Conservation (phyloP, 2,329 filamentous ascomycete species). For the Botrytis cinerea region DNA sequence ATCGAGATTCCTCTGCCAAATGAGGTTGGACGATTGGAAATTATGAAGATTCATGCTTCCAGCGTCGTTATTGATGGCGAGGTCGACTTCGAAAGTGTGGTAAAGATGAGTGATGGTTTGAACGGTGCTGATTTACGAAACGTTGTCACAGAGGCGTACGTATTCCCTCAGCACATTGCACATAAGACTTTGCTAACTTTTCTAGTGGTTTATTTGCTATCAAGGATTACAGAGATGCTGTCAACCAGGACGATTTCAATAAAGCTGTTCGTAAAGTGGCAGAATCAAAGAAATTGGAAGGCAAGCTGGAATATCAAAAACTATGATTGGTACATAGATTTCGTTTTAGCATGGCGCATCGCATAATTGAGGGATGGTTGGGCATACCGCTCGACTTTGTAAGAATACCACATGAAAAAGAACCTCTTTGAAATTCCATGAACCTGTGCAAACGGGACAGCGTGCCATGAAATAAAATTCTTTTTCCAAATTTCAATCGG, state of each 20-base stretch:
- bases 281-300: conserved; percentile 97
- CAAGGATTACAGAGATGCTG: conserved; percentile 93
- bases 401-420: conserved; percentile 37
- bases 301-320: conserved; percentile 97
- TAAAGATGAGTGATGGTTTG: conserved; percentile 99
- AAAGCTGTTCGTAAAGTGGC: conserved; percentile 97
- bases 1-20: conserved; percentile 97
- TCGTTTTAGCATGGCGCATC: conserved; percentile 36
- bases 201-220: conserved; percentile 89
- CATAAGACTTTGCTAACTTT: conserved; percentile 26
- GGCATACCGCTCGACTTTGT: conserved; percentile 36
- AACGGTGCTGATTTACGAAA: conserved; percentile 98
- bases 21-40: conserved; percentile 92
- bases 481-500: not conserved
- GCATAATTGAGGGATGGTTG: conserved; percentile 30
- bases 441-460: not conserved
- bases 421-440: conserved; percentile 9
- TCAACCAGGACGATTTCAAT: conserved; percentile 99
- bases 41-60: conserved; percentile 93
- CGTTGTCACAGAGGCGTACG: conserved; percentile 97
- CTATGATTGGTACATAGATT: conserved; percentile 54
- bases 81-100: conserved; percentile 97
- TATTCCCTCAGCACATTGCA: conserved; percentile 36
- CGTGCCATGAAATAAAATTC: conserved; percentile 8
- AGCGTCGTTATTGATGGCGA: conserved; percentile 89